These are phyloP conservation scores for Penicillium coprophilum DNA, from an alignment of 495 filamentous ascomycete genomes.

Conservation along the genomic window DNA sequence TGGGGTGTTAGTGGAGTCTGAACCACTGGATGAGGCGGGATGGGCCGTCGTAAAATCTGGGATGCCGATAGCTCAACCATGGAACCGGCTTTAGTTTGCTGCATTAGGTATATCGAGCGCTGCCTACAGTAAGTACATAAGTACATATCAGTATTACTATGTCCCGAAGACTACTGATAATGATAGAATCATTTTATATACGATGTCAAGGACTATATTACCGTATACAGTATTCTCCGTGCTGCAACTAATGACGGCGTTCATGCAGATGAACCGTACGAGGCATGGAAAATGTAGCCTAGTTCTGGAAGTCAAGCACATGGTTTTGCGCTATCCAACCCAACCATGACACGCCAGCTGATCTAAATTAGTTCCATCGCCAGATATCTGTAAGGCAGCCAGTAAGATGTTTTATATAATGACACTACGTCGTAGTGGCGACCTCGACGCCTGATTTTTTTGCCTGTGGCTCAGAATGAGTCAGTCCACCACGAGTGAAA, in stretches of 20 bases:
- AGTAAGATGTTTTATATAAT: constrained; percentile 1
- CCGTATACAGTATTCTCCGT: constrained; percentile 1
- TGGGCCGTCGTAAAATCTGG: constrained; percentile 20
- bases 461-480: background rate
- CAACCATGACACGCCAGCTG: constrained; percentile 23
- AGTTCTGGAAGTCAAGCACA: constrained; percentile 31
- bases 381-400: constrained; percentile 7
- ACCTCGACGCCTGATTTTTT: background rate
- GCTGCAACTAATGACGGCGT: constrained; percentile 19
- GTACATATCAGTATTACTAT: background rate
- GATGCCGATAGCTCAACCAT: constrained; percentile 26
- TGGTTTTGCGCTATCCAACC: constrained; percentile 27
- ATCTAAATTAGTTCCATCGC: constrained; percentile 11
- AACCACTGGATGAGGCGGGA: constrained; percentile 35
- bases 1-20: constrained; percentile 26
- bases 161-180: too few species aligned
- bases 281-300: constrained; percentile 16
- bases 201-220: background rate
- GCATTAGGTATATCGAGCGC: constrained; percentile 7
- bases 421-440: constrained; percentile 4
- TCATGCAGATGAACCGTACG: constrained; percentile 29
- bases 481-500: background rate
- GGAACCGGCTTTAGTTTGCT: constrained; percentile 13
- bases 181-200: background rate
- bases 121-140: background rate